phyloP scores from a whole-genome alignment of 768 basidiomycete genomes.

The Dendrothele bispora region DNA sequence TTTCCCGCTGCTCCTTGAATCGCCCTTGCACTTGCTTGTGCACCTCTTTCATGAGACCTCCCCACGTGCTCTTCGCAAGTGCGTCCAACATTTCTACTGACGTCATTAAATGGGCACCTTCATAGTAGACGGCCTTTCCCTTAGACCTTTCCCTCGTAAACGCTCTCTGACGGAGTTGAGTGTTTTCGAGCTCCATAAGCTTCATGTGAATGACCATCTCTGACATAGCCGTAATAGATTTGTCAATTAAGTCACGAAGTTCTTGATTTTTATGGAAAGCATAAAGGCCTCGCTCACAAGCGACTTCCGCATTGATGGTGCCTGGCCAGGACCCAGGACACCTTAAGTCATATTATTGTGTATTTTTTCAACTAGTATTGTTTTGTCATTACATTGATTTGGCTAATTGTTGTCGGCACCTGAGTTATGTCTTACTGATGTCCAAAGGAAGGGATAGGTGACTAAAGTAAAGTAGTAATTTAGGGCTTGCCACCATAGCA shows the following conservation, averaged over 20 bases:
- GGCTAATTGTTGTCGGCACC: no score
- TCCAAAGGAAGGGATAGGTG: no score
- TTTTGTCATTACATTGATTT: no score
- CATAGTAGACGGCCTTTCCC: background rate
- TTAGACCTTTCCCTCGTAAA: slow-evolving; percentile 8
- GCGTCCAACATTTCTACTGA: slow-evolving; percentile 1
- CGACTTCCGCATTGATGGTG: no score
- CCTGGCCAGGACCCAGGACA: no score
- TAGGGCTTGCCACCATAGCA: no score
- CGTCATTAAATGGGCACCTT: slow-evolving; percentile 1
- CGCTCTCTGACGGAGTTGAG: slow-evolving; percentile 17
- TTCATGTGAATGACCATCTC: slow-evolving; percentile 18
- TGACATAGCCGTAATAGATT: slow-evolving; percentile 16
- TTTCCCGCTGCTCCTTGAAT: background rate
- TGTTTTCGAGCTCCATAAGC: slow-evolving; percentile 30
- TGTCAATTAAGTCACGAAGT: slow-evolving; percentile 11
- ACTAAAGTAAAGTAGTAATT: no score
- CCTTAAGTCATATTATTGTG: no score
- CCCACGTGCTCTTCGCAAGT: background rate
- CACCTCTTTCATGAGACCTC: slow-evolving; percentile 1
- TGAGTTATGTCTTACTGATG: no score
- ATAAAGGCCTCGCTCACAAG: no score
- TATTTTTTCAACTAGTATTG: no score
- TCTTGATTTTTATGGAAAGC: no score
- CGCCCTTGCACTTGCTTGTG: background rate